phyloP scores from a whole-genome alignment of 371 early-diverging fungal species.

The Rhizopus delemar region DNA sequence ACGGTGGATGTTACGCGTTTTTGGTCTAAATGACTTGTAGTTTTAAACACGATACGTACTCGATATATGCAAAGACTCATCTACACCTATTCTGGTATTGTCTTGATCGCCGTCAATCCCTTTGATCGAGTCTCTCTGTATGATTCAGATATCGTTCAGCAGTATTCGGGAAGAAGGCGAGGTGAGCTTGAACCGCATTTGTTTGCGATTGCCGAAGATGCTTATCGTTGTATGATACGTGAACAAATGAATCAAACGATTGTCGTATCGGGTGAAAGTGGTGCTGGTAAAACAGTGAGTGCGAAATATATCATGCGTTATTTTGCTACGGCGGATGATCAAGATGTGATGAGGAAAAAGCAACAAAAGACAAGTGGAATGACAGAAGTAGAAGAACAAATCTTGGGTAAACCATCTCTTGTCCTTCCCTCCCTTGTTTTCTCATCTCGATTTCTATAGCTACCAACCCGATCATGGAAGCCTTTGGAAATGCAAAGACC shows the following conservation, averaged over 20 bases:
- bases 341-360: constrained; percentile 46
- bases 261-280: constrained; percentile 92
- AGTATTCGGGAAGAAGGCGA: constrained; percentile 90
- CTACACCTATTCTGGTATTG: constrained; percentile 99
- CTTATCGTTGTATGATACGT: constrained; percentile 92
- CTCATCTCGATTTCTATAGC: constrained; percentile 34
- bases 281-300: constrained; percentile 95
- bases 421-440: neutral
- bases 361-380: constrained; percentile 52
- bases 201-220: constrained; percentile 98
- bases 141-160: constrained; percentile 77
- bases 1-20: neutral
- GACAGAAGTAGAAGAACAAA: constrained; percentile 82
- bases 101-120: constrained; percentile 98
- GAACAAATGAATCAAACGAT: constrained; percentile 95
- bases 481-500: constrained; percentile 99
- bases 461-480: constrained; percentile 97
- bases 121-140: constrained; percentile 90
- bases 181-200: constrained; percentile 98
- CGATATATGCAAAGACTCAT: constrained; percentile 89
- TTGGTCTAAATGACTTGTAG: neutral
- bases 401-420: constrained; percentile 51
- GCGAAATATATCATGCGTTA: constrained; percentile 98
- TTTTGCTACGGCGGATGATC: constrained; percentile 91
- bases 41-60: constrained; percentile 81